A percentile compares a stretch with the other conserved stretches of the same genome.
Conservation (phyloP, 768 basidiomycete species). For the Lactarius tabidus region DNA sequence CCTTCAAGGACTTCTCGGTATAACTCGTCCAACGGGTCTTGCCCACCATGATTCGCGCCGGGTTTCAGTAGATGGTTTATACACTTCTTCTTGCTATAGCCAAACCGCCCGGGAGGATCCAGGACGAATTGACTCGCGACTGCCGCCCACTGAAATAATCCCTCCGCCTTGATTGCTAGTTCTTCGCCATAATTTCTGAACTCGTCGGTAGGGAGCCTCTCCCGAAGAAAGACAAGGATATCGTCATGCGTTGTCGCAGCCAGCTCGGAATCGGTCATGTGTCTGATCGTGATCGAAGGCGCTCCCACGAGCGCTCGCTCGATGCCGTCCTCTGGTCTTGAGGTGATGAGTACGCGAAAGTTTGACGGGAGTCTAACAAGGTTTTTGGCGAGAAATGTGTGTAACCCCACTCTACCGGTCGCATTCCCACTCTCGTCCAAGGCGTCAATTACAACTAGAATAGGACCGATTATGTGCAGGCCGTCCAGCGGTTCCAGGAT, state of each 20-base stretch:
- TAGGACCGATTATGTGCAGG: neutral
- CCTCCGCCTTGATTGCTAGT: neutral
- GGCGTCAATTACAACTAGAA: neutral
- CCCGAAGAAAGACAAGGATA: neutral
- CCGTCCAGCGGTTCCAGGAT: neutral
- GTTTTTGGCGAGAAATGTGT: neutral
- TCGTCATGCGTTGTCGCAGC: neutral
- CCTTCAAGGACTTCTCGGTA: neutral
- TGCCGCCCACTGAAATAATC: slow-evolving; percentile 2
- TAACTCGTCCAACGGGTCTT: slow-evolving; percentile 1
- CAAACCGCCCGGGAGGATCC: neutral
- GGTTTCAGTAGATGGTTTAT: neutral
- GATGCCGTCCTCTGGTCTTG: neutral
- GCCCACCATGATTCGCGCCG: too few species aligned
- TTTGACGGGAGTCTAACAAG: neutral
- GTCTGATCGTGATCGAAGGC: neutral
- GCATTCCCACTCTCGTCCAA: neutral
- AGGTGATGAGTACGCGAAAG: neutral
- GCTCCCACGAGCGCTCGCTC: neutral
- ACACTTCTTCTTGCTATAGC: neutral
- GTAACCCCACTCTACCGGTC: neutral
- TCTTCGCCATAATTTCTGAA: neutral
- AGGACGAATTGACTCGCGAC: neutral
- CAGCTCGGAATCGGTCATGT: neutral
- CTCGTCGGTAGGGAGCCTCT: neutral